Evolutionary conservation across 805 yeast genomes (phyloP), one percentile per base, ranked within the genome.

Genomic region (Priceomyces medius): DNA sequence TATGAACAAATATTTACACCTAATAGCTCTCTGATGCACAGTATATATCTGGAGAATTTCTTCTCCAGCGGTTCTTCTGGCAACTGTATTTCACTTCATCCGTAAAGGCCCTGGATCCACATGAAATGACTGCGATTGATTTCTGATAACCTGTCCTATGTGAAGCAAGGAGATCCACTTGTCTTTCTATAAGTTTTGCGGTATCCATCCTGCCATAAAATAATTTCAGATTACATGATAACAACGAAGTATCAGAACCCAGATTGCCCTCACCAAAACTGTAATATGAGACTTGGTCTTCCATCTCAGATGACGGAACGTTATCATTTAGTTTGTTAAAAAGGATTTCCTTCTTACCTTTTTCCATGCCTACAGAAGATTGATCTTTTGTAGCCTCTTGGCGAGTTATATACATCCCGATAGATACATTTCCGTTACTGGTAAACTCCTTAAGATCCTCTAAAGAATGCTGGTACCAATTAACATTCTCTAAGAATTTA

Each of bases 41-140:
- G 48, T 72, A 71, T 32, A 73, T 56, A 43, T 71, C 71, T 0
- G 75, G 74, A 1, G 68, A 56, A 31, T 58, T 46, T 17, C 41
- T 40, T 8, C 40, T 27, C 54, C 58, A 54, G 14, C 66, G 52
- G 40, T 54, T 51, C 26, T 51, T 54, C 35, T 63, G 65, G 34
- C 73, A 58, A 20, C 53, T 58, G 4, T 38, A 40, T 38, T 58
- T 62, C 10, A 70, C 53, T 12, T 41, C 43, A 13, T 56, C 49
- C 4, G 66, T 58, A 43, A 74, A 64, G 0, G 42, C 46, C 2
- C 41, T 47, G 1, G 74, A 68, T 0, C 79, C 79, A 57, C 78
- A 73, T 13, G 59, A 53, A 8, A 64, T 35, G 7, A 71, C 63
- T 2, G 76, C 77, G 42, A 72, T 45, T 0, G 66, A 50, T 42